Percentiles rank a stretch among this genome's conserved stretches.
phyloP scores from a whole-genome alignment of 140 eudicot species.

The Stevia rebaudiana region DNA sequence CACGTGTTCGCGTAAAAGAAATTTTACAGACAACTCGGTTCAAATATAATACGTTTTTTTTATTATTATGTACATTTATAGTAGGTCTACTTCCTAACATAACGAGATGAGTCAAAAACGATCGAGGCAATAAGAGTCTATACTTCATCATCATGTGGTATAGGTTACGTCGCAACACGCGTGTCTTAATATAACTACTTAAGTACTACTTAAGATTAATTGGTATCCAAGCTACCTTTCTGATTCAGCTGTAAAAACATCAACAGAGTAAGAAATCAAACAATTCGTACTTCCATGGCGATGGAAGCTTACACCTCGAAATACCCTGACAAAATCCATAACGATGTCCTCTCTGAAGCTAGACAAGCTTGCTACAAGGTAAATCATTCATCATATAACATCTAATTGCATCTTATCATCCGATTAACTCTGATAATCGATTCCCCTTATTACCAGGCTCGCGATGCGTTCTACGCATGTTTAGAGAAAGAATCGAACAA shows the following conservation, averaged over 20 bases:
- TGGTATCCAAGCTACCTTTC: not conserved
- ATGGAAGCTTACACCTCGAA: slow-evolving; percentile 47
- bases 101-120: too few species aligned
- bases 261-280: not conserved
- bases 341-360: slow-evolving; percentile 59
- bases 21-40: too few species aligned
- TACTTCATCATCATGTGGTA: too few species aligned
- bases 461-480: slow-evolving; percentile 83
- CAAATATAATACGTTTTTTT: too few species aligned
- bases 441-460: slow-evolving; percentile 46
- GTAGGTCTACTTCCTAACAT: too few species aligned
- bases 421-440: not conserved
- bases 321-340: slow-evolving; percentile 36
- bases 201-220: not conserved
- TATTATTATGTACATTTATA: too few species aligned
- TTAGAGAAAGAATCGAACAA: slow-evolving; percentile 63
- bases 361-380: slow-evolving; percentile 70
- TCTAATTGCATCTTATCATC: not conserved
- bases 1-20: too few species aligned
- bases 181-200: too few species aligned
- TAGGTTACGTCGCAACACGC: too few species aligned
- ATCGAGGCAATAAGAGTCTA: too few species aligned
- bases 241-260: not conserved
- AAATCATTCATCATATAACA: slow-evolving; percentile 7
- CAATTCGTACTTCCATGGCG: slow-evolving; percentile 35